Base-by-base conservation (phyloP, 495 filamentous ascomycete genomes). In the Talaromyces nanjingensis region DNA sequence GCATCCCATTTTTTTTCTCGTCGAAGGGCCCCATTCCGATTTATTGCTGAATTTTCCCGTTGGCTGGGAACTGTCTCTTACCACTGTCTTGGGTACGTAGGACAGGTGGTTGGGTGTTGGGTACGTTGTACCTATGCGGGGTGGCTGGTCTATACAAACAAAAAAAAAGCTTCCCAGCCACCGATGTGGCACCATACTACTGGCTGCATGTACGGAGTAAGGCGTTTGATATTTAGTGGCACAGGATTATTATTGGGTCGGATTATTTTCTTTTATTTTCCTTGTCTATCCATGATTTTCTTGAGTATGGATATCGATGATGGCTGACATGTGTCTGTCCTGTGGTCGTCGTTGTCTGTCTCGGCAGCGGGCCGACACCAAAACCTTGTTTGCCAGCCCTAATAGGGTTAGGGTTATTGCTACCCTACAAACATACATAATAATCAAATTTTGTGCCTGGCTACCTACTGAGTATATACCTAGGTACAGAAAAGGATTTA, bases 101-200 rank as follows among this genome's bases (percentile, higher is more conserved):
- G 12, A 56, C 53, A 56, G 56, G 56, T 34, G 56, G 56, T 59
- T 59, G 56, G 56, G 56, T 34, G 56, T 59, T 59, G 56, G 56
- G 56, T 34, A 27, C 24, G 18, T 14, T 7, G 20, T 27, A 54
- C 11, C n/a, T 54, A 12, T 56, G 53, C 53, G 53, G 53, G 53
- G 53, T 56, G 53, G 53, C 53, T 56, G 53, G 53, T 56, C 22
- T 56, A 22, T 56, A 56, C 20, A 56, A 18, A 56, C 6, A 49
- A 49, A 31, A 29, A 6, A 29, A 42, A 24, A 24, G 39, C 39
- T 54, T 25, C 27, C 56, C 56, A 59, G 56, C 56, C 56, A 59
- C 56, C 27, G 6, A 59, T 59, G 31, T 59, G 56, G 16, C 31
- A 33, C 27, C 27, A 59, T 2, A 0, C 16, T 11, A 37, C 31